phyloP scores from a whole-genome alignment of 192 early-diverging fungal species.

The Gaertneriomyces sp. region DNA sequence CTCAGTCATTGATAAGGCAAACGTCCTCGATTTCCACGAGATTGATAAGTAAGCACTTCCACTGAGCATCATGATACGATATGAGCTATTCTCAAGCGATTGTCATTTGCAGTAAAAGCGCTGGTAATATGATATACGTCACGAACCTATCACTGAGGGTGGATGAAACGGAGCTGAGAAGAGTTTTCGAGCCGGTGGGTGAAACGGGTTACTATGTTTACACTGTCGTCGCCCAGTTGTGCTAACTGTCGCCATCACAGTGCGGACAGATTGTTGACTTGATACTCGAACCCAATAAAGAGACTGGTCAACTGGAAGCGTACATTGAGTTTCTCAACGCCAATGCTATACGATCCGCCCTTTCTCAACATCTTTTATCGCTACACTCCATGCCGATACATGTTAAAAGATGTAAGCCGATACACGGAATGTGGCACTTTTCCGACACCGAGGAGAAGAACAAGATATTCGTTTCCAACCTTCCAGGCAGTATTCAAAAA shows the following conservation, averaged over 20 bases:
- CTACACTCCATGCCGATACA: slow-evolving; percentile 5
- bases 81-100: background rate
- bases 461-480: slow-evolving; percentile 45
- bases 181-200: slow-evolving; percentile 11
- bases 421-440: slow-evolving; percentile 31
- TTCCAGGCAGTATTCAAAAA: slow-evolving; percentile 37
- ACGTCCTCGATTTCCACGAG: slow-evolving; percentile 18
- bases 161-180: background rate
- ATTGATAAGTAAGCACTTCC: slow-evolving; percentile 16
- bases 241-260: background rate
- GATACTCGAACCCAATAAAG: slow-evolving; percentile 36
- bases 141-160: slow-evolving; percentile 23
- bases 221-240: background rate
- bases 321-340: slow-evolving; percentile 44
- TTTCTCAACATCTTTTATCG: background rate
- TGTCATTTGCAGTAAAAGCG: slow-evolving; percentile 13
- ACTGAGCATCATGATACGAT: background rate
- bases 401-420: slow-evolving; percentile 40
- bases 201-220: background rate
- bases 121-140: slow-evolving; percentile 31
- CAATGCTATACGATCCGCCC: slow-evolving; percentile 7
- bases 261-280: slow-evolving; percentile 45
- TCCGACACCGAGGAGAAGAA: slow-evolving; percentile 22
- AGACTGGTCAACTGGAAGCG: slow-evolving; percentile 38
- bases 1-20: background rate